Base-by-base conservation (phyloP, 805 yeast genomes). In the Yarrowia divulgata region DNA sequence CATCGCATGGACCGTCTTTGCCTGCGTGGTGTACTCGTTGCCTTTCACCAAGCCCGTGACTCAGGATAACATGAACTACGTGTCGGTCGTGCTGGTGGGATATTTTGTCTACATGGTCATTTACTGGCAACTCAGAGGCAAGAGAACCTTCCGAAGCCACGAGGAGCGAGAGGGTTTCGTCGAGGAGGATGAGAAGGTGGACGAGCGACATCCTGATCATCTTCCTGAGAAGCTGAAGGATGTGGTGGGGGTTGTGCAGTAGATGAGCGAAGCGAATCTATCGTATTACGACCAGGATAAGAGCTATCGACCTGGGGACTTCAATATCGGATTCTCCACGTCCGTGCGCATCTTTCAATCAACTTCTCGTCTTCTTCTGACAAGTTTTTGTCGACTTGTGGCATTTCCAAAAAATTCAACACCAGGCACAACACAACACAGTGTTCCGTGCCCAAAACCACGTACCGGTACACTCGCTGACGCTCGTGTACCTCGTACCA, bases 11-110 rank as follows among this genome's bases (percentile, higher is more conserved):
- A 82, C 90, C 0, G 60, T 83, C 0, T 89, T 89, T 73, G 83
- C 88, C 8, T 71, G 85, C 6, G 83, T 87, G 1, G 86, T 89
- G 77, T 88, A 85, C 80, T 85, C 87, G 55, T 85, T 89, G 80
- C 93, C 93, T 39, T 62, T 49, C 34, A 79, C 79, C 12, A 81
- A 85, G 84, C 93, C 93, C 1, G 92, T 83, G 2, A 80, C 82
- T 2, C 83, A 82, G 43, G 84, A 85, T 49, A 82, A 83, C 71
- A 89, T 89, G 93, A 89, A 89, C 76, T 89, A 89, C 43, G 69
- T 54, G 23, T 52, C 62, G 2, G 69, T 66, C 2, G 60, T 66
- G 3, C 35, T 66, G 34, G 69, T 66, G 14, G 69, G 69, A 1
- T 50, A 52, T 42, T 52, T 50, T 9, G n/a, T 66, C 12, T 66